phyloP scores from a whole-genome alignment of 371 early-diverging fungal genomes.

The Sporodiniella umbellata region DNA sequence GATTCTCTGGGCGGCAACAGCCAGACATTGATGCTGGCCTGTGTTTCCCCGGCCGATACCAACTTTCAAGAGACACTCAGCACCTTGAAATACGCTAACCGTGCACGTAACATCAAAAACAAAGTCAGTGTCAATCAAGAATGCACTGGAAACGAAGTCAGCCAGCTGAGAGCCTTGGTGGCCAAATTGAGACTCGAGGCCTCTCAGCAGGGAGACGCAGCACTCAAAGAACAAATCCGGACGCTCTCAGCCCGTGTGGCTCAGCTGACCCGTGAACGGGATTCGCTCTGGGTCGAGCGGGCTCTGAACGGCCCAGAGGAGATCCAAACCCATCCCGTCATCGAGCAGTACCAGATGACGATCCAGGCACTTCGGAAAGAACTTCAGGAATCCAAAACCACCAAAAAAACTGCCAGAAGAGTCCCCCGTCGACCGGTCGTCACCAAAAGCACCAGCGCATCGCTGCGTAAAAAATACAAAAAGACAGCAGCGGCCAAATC shows the following conservation, averaged over 20 bases:
- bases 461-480: neutral
- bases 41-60: slow-evolving; percentile 75
- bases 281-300: slow-evolving; percentile 12
- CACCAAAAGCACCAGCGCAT: slow-evolving; percentile 13
- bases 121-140: slow-evolving; percentile 73
- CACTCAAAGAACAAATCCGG: slow-evolving; percentile 6
- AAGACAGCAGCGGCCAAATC: neutral
- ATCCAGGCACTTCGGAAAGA: slow-evolving; percentile 52
- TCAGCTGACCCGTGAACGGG: slow-evolving; percentile 55
- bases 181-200: slow-evolving; percentile 60
- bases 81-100: slow-evolving; percentile 88
- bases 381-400: slow-evolving; percentile 28
- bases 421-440: slow-evolving; percentile 10
- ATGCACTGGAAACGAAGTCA: slow-evolving; percentile 57
- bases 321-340: slow-evolving; percentile 48
- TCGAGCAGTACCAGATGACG: slow-evolving; percentile 49
- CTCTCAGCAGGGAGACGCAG: slow-evolving; percentile 31
- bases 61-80: slow-evolving; percentile 87
- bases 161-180: slow-evolving; percentile 63
- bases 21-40: slow-evolving; percentile 89
- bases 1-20: slow-evolving; percentile 93
- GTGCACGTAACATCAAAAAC: slow-evolving; percentile 86
- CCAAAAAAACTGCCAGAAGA: slow-evolving; percentile 19
- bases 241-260: slow-evolving; percentile 30
- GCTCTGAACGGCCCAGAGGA: slow-evolving; percentile 1